These are phyloP conservation scores for Hypomontagnella submonticulosa DNA, from an alignment of 495 filamentous ascomycete genomes.

Conservation along the genomic window DNA sequence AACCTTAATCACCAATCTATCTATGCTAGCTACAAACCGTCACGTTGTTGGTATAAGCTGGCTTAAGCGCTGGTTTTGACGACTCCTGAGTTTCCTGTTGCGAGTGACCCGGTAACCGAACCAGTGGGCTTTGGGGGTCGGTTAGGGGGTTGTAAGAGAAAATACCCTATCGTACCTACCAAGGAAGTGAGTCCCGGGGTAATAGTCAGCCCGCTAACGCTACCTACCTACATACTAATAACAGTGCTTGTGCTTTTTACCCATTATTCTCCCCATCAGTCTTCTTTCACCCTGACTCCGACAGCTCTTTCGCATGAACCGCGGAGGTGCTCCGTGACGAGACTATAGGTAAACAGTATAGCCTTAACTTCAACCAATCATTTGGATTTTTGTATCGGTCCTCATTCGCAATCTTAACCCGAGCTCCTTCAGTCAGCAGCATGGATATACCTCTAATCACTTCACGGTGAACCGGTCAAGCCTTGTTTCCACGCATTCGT, in stretches of 20 bases:
- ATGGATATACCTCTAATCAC: constrained; percentile 34
- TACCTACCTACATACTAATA: constrained; percentile 23
- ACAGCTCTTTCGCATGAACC: constrained; percentile 27
- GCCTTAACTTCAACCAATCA: constrained; percentile 43
- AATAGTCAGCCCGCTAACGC: background rate
- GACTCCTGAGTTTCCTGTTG: background rate
- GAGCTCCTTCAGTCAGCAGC: constrained; percentile 44
- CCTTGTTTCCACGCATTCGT: constrained; percentile 27
- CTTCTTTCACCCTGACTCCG: constrained; percentile 20
- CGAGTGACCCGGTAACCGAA: constrained; percentile 1
- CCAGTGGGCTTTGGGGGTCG: constrained; percentile 7
- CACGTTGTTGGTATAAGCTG: constrained; percentile 7
- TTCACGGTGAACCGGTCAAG: constrained; percentile 36
- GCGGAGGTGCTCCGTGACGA: constrained; percentile 42
- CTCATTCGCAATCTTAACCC: constrained; percentile 44
- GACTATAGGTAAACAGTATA: constrained; percentile 39
- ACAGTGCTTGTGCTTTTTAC: constrained; percentile 34
- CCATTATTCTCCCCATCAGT: constrained; percentile 32
- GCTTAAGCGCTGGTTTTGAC: constrained; percentile 5
- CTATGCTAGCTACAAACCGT: constrained; percentile 1
- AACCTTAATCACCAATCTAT: constrained; percentile 33
- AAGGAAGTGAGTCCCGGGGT: too few relatives aligned
- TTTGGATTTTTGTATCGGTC: constrained; percentile 32
- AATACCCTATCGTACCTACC: too few relatives aligned
- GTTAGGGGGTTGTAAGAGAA: too few relatives aligned